Evolutionary conservation across 2,329 filamentous ascomycete genomes (phyloP).

Genomic region (Endothia cerciana): DNA sequence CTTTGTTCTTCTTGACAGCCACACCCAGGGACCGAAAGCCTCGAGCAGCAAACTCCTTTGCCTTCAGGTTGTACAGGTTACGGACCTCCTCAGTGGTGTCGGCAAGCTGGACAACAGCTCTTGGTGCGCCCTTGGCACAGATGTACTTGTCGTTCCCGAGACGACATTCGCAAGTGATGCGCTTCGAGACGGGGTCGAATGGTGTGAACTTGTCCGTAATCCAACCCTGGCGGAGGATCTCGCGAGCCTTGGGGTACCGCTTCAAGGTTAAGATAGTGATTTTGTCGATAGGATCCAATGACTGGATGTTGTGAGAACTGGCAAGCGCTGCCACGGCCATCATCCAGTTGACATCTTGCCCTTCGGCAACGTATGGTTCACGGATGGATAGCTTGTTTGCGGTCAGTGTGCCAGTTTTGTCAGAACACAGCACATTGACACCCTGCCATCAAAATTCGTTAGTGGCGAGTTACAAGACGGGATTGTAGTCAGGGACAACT

Average conservation of each 20-base stretch:
- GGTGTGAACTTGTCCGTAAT: conserved; percentile 77
- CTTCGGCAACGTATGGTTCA: conserved; percentile 76
- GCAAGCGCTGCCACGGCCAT: conserved; percentile 79
- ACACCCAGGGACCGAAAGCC: conserved; percentile 82
- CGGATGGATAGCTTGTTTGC: conserved; percentile 77
- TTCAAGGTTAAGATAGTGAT: conserved; percentile 77
- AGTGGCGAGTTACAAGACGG: background rate
- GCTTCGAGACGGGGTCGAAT: conserved; percentile 80
- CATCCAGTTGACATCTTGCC: conserved; percentile 82
- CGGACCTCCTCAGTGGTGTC: conserved; percentile 68
- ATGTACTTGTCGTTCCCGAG: conserved; percentile 72
- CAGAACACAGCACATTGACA: conserved; percentile 79
- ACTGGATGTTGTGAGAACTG: conserved; percentile 79
- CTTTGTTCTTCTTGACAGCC: conserved; percentile 51
- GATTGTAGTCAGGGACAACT: background rate
- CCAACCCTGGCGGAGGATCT: conserved; percentile 76
- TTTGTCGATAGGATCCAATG: conserved; percentile 79
- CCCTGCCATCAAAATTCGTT: conserved; percentile 40
- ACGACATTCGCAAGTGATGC: conserved; percentile 71
- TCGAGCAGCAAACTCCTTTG: conserved; percentile 74
- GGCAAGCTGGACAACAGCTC: conserved; percentile 72
- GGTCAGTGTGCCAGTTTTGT: conserved; percentile 80
- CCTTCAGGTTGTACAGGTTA: conserved; percentile 72
- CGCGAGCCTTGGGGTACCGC: conserved; percentile 75
- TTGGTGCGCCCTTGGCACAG: conserved; percentile 78